phyloP scores from a whole-genome alignment of 169 alveolate species.

The Plasmodium berghei region DNA sequence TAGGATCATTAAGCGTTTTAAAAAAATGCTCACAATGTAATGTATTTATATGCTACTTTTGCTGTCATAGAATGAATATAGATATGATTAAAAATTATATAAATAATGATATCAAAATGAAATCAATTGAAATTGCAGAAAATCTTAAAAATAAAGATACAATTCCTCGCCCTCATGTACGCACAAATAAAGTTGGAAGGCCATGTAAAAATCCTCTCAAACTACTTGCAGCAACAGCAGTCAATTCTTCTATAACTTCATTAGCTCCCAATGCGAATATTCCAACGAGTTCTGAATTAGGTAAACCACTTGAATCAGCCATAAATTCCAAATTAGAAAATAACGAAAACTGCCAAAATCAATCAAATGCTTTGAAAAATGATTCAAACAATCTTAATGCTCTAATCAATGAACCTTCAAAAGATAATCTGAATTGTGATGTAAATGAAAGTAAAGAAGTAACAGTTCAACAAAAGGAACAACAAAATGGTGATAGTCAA shows the following conservation, averaged over 20 bases:
- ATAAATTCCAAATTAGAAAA: too few species aligned
- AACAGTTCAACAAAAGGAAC: too few species aligned
- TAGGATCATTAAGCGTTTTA: constrained; percentile 69
- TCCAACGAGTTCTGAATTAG: too few species aligned
- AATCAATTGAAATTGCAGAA: neutral
- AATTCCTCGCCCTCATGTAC: neutral
- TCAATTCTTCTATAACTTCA: neutral
- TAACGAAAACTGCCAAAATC: too few species aligned
- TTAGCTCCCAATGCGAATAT: too few species aligned
- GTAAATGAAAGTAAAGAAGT: too few species aligned
- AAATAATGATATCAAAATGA: constrained; percentile 13
- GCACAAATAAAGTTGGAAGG: constrained; percentile 29
- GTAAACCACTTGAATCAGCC: too few species aligned
- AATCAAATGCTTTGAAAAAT: too few species aligned
- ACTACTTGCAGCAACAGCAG: neutral
- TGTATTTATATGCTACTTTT: constrained; percentile 65
- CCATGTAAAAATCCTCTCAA: constrained; percentile 17
- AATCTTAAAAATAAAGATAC: neutral
- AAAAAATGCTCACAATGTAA: constrained; percentile 60
- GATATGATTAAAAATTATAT: constrained; percentile 56
- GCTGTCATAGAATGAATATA: constrained; percentile 73
- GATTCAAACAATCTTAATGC: too few species aligned
- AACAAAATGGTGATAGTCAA: too few species aligned
- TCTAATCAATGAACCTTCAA: too few species aligned
- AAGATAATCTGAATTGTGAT: too few species aligned